phyloP scores from a whole-genome alignment of 2,329 filamentous ascomycete genomes.

The Eutypa lata region DNA sequence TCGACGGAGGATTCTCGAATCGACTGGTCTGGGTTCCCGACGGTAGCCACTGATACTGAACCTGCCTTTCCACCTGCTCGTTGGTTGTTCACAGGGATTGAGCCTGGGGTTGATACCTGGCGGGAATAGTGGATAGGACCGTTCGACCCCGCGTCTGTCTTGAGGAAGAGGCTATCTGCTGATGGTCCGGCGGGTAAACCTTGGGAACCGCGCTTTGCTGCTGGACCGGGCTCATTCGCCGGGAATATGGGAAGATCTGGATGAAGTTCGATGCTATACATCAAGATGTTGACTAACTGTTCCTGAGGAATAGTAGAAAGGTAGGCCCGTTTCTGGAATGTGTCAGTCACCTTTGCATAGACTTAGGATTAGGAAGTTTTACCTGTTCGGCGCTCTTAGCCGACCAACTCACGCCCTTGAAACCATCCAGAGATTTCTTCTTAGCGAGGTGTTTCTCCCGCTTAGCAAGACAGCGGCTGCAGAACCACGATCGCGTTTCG shows the following conservation, averaged over 20 bases:
- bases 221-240: constrained; percentile 25
- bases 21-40: constrained; percentile 4
- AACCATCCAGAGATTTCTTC: constrained; percentile 33
- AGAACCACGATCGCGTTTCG: constrained; percentile 69
- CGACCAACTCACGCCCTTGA: constrained; percentile 36
- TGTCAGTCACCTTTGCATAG: constrained; percentile 8
- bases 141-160: constrained; percentile 31
- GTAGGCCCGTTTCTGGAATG: constrained; percentile 56
- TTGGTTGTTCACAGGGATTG: constrained; percentile 7
- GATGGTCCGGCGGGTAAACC: constrained; percentile 27
- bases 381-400: constrained; percentile 38
- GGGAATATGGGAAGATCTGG: constrained; percentile 67
- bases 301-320: constrained; percentile 58
- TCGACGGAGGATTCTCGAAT: constrained; percentile 25
- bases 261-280: constrained; percentile 58
- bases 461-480: constrained; percentile 55
- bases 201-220: constrained; percentile 22
- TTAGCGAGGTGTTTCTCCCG: constrained; percentile 40
- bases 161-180: constrained; percentile 27
- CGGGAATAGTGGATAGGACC: constrained; percentile 31
- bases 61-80: constrained; percentile 3
- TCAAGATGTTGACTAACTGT: constrained; percentile 62
- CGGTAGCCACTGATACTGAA: neutral
- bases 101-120: constrained; percentile 12
- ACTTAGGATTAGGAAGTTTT: constrained; percentile 5